These are phyloP conservation scores for Termitomyces sp. DNA, from an alignment of 768 basidiomycete genomes.

Conservation along the genomic window DNA sequence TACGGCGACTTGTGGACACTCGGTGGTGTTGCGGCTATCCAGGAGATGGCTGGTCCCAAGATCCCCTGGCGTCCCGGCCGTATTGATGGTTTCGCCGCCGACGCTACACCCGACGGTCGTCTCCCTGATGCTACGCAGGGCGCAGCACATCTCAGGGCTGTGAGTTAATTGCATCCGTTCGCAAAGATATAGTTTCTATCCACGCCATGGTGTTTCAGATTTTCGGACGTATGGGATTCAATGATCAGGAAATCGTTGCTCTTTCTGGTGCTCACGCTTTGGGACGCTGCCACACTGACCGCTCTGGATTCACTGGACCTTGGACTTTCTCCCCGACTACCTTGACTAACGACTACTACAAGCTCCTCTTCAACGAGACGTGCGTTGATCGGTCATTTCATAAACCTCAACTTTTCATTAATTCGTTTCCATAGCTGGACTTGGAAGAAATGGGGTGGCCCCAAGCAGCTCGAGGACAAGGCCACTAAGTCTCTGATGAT, in stretches of 20 bases:
- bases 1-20: constrained; percentile 98
- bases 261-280: constrained; percentile 93
- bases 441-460: constrained; percentile 95
- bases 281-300: constrained; percentile 87
- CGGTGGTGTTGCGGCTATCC: constrained; percentile 84
- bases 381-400: constrained; percentile 21
- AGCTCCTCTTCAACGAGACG: constrained; percentile 83
- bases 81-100: constrained; percentile 72
- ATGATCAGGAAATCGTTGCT: constrained; percentile 96
- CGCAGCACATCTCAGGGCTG: constrained; percentile 76
- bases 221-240: constrained; percentile 94
- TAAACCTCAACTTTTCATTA: neutral
- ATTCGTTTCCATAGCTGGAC: constrained; percentile 45
- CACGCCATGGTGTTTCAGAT: constrained; percentile 35
- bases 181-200: neutral
- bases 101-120: constrained; percentile 84
- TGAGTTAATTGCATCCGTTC: constrained; percentile 25
- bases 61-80: constrained; percentile 93
- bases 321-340: constrained; percentile 94
- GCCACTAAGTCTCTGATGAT: constrained; percentile 88
- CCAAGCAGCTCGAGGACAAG: constrained; percentile 93
- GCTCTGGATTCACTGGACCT: constrained; percentile 85
- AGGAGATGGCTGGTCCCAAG: constrained; percentile 91
- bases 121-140: constrained; percentile 86
- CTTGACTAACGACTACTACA: constrained; percentile 82